Percentiles rank a stretch among this genome's conserved stretches.
Conservation (phyloP, 805 yeast genomes). For the Lachancea fermentati region DNA sequence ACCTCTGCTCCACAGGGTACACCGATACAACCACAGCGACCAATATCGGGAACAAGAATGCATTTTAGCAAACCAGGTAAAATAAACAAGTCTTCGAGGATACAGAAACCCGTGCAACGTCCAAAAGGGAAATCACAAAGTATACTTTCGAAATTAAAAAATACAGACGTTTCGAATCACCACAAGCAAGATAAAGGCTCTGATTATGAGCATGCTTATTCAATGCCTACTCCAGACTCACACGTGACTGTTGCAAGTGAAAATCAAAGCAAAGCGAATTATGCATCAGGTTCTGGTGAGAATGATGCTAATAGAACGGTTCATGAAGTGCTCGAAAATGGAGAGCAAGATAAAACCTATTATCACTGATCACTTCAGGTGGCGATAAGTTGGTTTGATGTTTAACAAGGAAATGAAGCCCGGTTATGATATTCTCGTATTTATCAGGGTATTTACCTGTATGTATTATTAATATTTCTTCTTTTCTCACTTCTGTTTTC, state of each 20-base stretch:
- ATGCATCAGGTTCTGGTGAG: not conserved
- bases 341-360: not conserved
- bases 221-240: conserved; percentile 13
- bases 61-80: conserved; percentile 12
- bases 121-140: conserved; percentile 1
- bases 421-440: not conserved
- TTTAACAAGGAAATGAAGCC: not conserved
- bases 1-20: conserved; percentile 9
- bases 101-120: conserved; percentile 10
- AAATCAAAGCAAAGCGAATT: not conserved
- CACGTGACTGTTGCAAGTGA: not conserved
- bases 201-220: not conserved
- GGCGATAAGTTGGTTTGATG: not conserved
- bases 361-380: not conserved
- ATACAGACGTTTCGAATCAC: conserved; percentile 3
- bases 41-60: conserved; percentile 10
- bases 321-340: not conserved
- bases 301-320: not conserved
- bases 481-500: conserved; percentile 4
- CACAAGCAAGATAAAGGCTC: not conserved
- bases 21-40: conserved; percentile 4
- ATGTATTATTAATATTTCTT: conserved; percentile 8
- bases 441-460: conserved; percentile 1
- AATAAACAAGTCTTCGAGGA: conserved; percentile 16
- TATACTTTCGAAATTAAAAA: not conserved